Percentiles rank a stretch among this genome's conserved stretches.
Conservation (phyloP, 331 rosid species). For the Stylosanthes scabra region DNA sequence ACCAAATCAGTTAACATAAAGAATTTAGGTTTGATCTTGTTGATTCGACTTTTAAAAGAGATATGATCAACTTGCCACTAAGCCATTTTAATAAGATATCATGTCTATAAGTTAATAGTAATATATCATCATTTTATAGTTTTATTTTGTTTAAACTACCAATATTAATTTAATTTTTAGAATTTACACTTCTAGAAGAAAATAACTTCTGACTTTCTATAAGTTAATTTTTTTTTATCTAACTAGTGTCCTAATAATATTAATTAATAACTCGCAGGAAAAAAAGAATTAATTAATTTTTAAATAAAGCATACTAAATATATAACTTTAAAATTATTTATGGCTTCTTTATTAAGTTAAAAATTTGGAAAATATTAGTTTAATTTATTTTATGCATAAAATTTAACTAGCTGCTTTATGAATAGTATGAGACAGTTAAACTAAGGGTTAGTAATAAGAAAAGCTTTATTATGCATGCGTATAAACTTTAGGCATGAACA, state of each 20-base stretch:
- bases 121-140: neutral
- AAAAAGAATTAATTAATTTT: no score
- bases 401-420: neutral
- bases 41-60: slow-evolving; percentile 40
- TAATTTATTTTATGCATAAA: neutral
- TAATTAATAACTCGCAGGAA: no score
- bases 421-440: neutral
- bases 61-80: slow-evolving; percentile 21
- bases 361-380: neutral
- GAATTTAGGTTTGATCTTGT: slow-evolving; percentile 46
- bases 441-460: neutral
- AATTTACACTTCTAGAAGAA: no score
- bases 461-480: neutral
- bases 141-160: neutral
- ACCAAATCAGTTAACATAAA: slow-evolving; percentile 35
- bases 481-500: no score
- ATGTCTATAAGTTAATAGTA: neutral
- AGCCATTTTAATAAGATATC: slow-evolving; percentile 28
- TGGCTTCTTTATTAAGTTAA: no score
- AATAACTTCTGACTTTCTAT: no score
- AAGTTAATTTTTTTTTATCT: no score
- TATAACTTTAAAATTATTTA: no score
- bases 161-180: no score
- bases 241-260: no score
- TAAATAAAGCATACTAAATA: no score